Percentiles rank a stretch among this genome's conserved stretches.
These are phyloP conservation scores for Sphaerostilbella broomeana DNA, from an alignment of 2,329 filamentous ascomycete species.

Conservation along the genomic window DNA sequence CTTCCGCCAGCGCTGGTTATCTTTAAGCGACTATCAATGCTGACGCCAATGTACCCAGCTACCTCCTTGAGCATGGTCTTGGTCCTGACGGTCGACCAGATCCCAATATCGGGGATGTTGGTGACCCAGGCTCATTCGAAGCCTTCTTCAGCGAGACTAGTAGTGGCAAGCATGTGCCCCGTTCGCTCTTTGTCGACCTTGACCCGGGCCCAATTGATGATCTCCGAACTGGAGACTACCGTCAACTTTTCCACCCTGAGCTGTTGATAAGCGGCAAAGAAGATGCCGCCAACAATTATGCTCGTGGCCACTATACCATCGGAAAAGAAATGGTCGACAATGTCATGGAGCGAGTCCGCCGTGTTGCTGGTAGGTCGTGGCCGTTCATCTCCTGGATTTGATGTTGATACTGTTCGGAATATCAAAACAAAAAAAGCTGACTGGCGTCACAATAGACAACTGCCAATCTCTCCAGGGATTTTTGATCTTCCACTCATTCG, in stretches of 20 bases:
- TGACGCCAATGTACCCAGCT: slow-evolving; percentile 39
- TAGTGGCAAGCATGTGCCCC: slow-evolving; percentile 64
- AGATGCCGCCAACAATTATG: slow-evolving; percentile 73
- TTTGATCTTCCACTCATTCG: slow-evolving; percentile 69
- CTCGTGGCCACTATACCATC: slow-evolving; percentile 69
- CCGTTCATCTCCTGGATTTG: not conserved
- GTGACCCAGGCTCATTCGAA: slow-evolving; percentile 59
- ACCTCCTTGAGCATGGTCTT: slow-evolving; percentile 67
- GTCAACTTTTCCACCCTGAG: slow-evolving; percentile 66
- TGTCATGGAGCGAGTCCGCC: slow-evolving; percentile 63
- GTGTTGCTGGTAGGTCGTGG: slow-evolving; percentile 53
- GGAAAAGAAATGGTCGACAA: slow-evolving; percentile 70
- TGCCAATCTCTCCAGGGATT: slow-evolving; percentile 67
- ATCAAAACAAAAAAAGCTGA: not conserved
- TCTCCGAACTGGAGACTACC: slow-evolving; percentile 62
- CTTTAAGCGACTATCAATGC: slow-evolving; percentile 10
- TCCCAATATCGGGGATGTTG: slow-evolving; percentile 52
- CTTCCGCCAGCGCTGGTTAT: slow-evolving; percentile 7
- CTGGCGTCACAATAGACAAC: slow-evolving; percentile 46
- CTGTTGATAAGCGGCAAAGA: slow-evolving; percentile 68
- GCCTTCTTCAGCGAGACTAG: slow-evolving; percentile 70
- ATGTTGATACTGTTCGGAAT: slow-evolving; percentile 16
- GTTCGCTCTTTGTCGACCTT: slow-evolving; percentile 65
- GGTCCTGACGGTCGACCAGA: slow-evolving; percentile 58
- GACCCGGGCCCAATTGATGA: slow-evolving; percentile 69